These are phyloP conservation scores for Jatropha multifida DNA, from an alignment of 441 rosid species.

Conservation along the genomic window DNA sequence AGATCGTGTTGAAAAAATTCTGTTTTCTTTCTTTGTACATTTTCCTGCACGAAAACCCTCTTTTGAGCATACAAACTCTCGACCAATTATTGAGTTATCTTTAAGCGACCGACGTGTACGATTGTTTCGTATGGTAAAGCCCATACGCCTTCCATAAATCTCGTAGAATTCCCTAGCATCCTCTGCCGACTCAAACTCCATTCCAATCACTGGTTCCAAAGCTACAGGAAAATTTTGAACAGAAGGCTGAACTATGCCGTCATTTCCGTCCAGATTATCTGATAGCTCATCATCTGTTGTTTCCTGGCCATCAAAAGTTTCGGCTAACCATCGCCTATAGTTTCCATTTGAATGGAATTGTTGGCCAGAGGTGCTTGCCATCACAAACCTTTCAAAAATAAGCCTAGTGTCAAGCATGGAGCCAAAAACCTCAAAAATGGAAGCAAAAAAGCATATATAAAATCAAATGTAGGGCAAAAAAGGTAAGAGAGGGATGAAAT, in stretches of 20 bases:
- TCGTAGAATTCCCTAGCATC: conserved; percentile 47
- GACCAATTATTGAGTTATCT: conserved; percentile 41
- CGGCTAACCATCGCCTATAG: conserved; percentile 34
- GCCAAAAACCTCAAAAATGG: background rate
- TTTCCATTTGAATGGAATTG: conserved; percentile 27
- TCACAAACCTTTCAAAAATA: conserved; percentile 23
- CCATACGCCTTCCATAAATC: conserved; percentile 38
- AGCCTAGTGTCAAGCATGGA: background rate
- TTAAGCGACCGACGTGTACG: conserved; percentile 42
- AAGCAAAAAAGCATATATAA: background rate
- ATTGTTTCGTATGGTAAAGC: conserved; percentile 43
- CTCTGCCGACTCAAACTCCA: conserved; percentile 46
- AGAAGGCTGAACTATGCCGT: conserved; percentile 22
- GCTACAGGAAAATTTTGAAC: conserved; percentile 21
- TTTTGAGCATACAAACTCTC: conserved; percentile 45
- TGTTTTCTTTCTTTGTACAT: conserved; percentile 17
- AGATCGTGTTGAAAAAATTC: conserved; percentile 27
- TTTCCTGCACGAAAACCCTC: conserved; percentile 39
- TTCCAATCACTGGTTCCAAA: conserved; percentile 32
- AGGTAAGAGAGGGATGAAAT: background rate
- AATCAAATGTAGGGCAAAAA: background rate
- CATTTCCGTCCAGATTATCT: conserved; percentile 30
- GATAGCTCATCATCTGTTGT: conserved; percentile 35
- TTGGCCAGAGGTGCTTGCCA: conserved; percentile 37
- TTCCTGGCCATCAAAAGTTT: conserved; percentile 40